phyloP scores from a whole-genome alignment of 805 yeast genomes.

The Yarrowia sp. region DNA sequence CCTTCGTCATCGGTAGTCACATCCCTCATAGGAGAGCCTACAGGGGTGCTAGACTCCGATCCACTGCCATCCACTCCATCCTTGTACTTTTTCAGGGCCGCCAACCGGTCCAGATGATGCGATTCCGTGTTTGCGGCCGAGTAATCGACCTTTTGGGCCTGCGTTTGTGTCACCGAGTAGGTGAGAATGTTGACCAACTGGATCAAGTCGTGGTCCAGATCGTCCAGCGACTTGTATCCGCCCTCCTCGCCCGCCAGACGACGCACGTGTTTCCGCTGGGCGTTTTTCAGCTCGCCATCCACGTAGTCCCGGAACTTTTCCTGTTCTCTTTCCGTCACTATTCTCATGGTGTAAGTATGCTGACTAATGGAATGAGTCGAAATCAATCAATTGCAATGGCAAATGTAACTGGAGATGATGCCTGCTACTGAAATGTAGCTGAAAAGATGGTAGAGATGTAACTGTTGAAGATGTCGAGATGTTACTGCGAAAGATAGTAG shows the following conservation, averaged over 20 bases:
- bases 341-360: no score
- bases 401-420: no score
- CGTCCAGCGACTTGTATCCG: constrained; percentile 1
- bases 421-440: no score
- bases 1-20: neutral
- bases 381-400: no score
- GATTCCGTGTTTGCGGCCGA: neutral
- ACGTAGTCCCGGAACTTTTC: constrained; percentile 42
- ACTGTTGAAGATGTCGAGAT: no score
- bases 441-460: no score
- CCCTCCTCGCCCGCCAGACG: constrained; percentile 41
- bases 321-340: constrained; percentile 39
- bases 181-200: constrained; percentile 63
- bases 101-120: constrained; percentile 24
- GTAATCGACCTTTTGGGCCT: constrained; percentile 8
- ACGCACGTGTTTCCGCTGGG: constrained; percentile 45
- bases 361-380: no score
- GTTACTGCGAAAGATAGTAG: no score
- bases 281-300: constrained; percentile 44
- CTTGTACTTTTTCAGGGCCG: constrained; percentile 42
- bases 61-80: constrained; percentile 11
- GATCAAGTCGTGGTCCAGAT: constrained; percentile 53
- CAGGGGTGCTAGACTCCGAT: constrained; percentile 3
- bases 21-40: constrained; percentile 9
- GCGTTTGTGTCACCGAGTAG: constrained; percentile 59